A percentile compares a stretch with the other conserved stretches of the same genome.
These are phyloP conservation scores for Madurella fahalii DNA, from an alignment of 2,329 filamentous ascomycete genomes.

Conservation along the genomic window DNA sequence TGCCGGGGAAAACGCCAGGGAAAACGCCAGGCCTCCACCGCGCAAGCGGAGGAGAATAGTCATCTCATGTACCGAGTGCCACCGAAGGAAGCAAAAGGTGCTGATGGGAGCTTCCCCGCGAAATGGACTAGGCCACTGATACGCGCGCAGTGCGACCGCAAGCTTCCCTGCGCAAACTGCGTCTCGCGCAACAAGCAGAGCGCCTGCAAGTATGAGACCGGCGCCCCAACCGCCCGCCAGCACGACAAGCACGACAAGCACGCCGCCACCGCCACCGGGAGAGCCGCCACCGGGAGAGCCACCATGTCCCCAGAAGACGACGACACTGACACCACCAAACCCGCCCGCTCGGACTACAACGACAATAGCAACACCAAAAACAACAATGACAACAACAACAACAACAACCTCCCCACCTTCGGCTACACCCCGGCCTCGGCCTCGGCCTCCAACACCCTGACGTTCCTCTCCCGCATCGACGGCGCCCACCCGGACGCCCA, in stretches of 20 bases:
- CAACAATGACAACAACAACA: not conserved
- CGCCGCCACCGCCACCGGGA: not conserved
- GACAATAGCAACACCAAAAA: not conserved
- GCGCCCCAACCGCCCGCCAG: constrained; percentile 41
- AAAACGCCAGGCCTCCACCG: constrained; percentile 36
- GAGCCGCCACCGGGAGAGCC: not conserved
- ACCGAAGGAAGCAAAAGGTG: constrained; percentile 60
- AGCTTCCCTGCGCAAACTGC: constrained; percentile 58
- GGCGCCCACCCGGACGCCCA: not conserved
- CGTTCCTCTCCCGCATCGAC: constrained; percentile 14
- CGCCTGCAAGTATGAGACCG: constrained; percentile 55
- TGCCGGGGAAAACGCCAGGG: constrained; percentile 4
- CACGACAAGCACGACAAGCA: constrained; percentile 31
- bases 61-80: constrained; percentile 62
- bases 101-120: not conserved
- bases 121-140: too few species aligned
- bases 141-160: constrained; percentile 50
- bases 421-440: constrained; percentile 10
- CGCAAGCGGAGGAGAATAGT: constrained; percentile 57
- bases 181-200: constrained; percentile 52
- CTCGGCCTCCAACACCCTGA: constrained; percentile 11
- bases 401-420: constrained; percentile 3
- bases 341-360: not conserved
- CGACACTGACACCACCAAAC: not conserved
- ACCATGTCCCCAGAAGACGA: not conserved